These are phyloP conservation scores for Phyllosticta citriasiana DNA, from an alignment of 2,329 filamentous ascomycete genomes.

Conservation along the genomic window DNA sequence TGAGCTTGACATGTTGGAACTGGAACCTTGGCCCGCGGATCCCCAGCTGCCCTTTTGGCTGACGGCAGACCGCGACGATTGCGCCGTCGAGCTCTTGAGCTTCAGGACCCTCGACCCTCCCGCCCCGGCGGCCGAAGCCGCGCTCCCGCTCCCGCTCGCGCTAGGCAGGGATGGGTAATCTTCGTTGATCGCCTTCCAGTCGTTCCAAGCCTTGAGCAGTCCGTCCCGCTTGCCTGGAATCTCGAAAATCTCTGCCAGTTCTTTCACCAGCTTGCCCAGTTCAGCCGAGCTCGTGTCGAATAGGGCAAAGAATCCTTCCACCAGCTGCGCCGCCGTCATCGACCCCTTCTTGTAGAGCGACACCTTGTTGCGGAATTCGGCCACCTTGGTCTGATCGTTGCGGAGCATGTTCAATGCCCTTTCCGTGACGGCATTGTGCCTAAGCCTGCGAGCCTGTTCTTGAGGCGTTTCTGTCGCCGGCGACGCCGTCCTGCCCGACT, in stretches of 20 bases:
- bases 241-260: conserved; percentile 88
- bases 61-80: conserved; percentile 53
- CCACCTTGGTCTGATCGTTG: conserved; percentile 65
- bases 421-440: conserved; percentile 77
- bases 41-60: conserved; percentile 49
- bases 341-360: conserved; percentile 64
- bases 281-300: conserved; percentile 75
- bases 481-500: conserved; percentile 12
- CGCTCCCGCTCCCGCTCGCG: conserved; percentile 51
- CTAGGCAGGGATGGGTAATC: conserved; percentile 86
- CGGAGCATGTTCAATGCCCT: conserved; percentile 72
- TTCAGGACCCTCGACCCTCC: conserved; percentile 55
- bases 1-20: conserved; percentile 6
- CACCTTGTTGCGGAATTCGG: conserved; percentile 67
- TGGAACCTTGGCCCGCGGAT: conserved; percentile 24
- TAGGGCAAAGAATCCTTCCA: conserved; percentile 78
- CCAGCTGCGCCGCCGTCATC: conserved; percentile 64
- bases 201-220: conserved; percentile 78
- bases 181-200: conserved; percentile 93
- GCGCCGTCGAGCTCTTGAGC: conserved; percentile 58
- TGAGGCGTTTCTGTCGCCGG: conserved; percentile 50
- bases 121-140: conserved; percentile 31
- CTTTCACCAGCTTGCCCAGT: conserved; percentile 79
- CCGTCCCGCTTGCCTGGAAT: conserved; percentile 62
- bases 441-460: conserved; percentile 68